Percentiles rank a stretch among this genome's conserved stretches.
phyloP scores from a whole-genome alignment of 2,329 filamentous ascomycete genomes.

The Venturia pyrina region DNA sequence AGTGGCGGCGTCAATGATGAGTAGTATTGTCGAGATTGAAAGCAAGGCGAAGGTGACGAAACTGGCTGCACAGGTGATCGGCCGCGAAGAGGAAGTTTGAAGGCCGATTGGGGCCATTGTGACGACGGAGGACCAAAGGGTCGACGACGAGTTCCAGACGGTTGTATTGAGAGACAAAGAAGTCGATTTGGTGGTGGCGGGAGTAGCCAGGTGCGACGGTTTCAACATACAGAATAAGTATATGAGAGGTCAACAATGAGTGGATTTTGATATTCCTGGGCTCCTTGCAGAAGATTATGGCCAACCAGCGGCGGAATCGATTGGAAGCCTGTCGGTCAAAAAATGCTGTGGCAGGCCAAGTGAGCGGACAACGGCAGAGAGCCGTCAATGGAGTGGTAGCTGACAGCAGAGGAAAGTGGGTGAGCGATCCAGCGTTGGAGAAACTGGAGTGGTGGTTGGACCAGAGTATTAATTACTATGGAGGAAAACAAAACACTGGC shows the following conservation, averaged over 20 bases:
- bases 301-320: neutral
- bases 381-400: neutral
- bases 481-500: neutral
- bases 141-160: neutral
- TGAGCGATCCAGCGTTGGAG: neutral
- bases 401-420: neutral
- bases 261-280: neutral
- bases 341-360: neutral
- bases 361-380: conserved; percentile 2
- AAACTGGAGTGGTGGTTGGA: neutral
- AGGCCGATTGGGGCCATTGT: neutral
- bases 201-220: neutral
- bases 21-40: conserved; percentile 22
- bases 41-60: conserved; percentile 18
- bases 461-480: neutral
- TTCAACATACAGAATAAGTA: neutral
- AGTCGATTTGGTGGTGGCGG: neutral
- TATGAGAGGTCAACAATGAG: neutral
- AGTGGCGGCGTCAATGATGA: conserved; percentile 1
- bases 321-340: neutral
- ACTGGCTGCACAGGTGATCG: neutral
- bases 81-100: neutral
- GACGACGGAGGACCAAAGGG: neutral
- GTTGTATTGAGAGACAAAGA: conserved; percentile 3
- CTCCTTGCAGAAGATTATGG: neutral